A percentile compares a stretch with the other conserved stretches of the same genome.
Evolutionary conservation across 495 filamentous ascomycete genomes (phyloP).

Genomic region (Penicillium argentinense): DNA sequence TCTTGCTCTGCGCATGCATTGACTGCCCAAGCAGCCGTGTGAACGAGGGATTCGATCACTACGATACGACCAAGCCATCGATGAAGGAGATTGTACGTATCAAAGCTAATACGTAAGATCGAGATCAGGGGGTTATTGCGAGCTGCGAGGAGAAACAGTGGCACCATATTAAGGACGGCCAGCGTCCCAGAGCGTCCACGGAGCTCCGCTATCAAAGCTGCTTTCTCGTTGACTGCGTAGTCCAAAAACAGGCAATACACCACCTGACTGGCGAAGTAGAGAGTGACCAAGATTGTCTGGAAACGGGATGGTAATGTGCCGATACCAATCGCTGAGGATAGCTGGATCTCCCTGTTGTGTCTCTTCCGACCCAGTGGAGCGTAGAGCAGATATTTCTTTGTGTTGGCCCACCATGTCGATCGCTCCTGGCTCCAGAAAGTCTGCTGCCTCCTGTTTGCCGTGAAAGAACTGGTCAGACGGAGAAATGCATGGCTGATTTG

Average conservation of each 20-base stretch:
- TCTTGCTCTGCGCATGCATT: constrained; percentile 45
- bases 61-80: constrained; percentile 93
- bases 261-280: constrained; percentile 75
- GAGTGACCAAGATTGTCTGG: constrained; percentile 70
- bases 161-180: constrained; percentile 86
- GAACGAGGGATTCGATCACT: constrained; percentile 71
- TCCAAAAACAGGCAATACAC: constrained; percentile 77
- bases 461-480: constrained; percentile 69
- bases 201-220: constrained; percentile 61
- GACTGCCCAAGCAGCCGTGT: constrained; percentile 68
- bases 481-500: constrained; percentile 66
- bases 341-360: constrained; percentile 84
- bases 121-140: constrained; percentile 92
- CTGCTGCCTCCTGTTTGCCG: constrained; percentile 48
- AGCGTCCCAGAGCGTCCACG: constrained; percentile 84
- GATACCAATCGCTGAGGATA: constrained; percentile 83
- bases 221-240: constrained; percentile 50
- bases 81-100: constrained; percentile 94
- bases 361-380: constrained; percentile 78
- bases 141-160: constrained; percentile 81
- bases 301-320: constrained; percentile 87
- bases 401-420: constrained; percentile 61
- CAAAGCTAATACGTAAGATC: constrained; percentile 84
- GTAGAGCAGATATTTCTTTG: constrained; percentile 82
- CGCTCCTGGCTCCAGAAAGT: constrained; percentile 64